phyloP scores from a whole-genome alignment of 2,329 filamentous ascomycete species.

The Dactylellina leptospora region DNA sequence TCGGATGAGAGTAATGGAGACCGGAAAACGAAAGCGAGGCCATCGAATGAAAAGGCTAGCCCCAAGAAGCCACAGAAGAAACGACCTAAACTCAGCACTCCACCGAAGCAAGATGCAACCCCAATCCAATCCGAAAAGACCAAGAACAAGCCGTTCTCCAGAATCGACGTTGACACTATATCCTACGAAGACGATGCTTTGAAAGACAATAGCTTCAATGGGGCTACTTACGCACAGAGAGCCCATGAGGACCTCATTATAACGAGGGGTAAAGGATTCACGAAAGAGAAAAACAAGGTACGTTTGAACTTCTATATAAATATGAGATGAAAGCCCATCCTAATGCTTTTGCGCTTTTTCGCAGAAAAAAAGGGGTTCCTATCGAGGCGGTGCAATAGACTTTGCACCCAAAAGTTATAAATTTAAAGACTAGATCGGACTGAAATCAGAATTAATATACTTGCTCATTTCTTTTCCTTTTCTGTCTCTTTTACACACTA shows the following conservation, averaged over 20 bases:
- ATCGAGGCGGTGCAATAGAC: slow-evolving; percentile 88
- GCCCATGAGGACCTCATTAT: slow-evolving; percentile 88
- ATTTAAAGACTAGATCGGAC: slow-evolving; percentile 88
- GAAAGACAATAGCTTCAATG: slow-evolving; percentile 73
- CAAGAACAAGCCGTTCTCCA: slow-evolving; percentile 71
- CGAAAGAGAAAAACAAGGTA: slow-evolving; percentile 97
- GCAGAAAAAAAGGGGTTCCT: slow-evolving; percentile 83
- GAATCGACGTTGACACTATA: slow-evolving; percentile 63
- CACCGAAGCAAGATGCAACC: slow-evolving; percentile 55
- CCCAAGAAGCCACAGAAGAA: slow-evolving; percentile 55
- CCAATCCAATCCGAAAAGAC: slow-evolving; percentile 14
- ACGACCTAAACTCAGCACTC: slow-evolving; percentile 53
- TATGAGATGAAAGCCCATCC: slow-evolving; percentile 4
- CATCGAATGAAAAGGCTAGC: slow-evolving; percentile 35
- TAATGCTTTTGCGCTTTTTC: slow-evolving; percentile 6
- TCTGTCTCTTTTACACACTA: background rate
- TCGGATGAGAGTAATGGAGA: slow-evolving; percentile 56
- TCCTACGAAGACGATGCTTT: slow-evolving; percentile 60
- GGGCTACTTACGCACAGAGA: slow-evolving; percentile 86
- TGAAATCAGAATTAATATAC: background rate
- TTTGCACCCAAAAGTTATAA: slow-evolving; percentile 84
- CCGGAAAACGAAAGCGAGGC: slow-evolving; percentile 31
- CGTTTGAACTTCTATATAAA: slow-evolving; percentile 59
- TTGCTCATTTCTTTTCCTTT: background rate
- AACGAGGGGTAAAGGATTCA: slow-evolving; percentile 95